Percentiles rank a stretch among this genome's conserved stretches.
These are phyloP conservation scores for Phytophthora boehmeriae DNA, from an alignment of 352 stramenopile genomes.

Conservation along the genomic window DNA sequence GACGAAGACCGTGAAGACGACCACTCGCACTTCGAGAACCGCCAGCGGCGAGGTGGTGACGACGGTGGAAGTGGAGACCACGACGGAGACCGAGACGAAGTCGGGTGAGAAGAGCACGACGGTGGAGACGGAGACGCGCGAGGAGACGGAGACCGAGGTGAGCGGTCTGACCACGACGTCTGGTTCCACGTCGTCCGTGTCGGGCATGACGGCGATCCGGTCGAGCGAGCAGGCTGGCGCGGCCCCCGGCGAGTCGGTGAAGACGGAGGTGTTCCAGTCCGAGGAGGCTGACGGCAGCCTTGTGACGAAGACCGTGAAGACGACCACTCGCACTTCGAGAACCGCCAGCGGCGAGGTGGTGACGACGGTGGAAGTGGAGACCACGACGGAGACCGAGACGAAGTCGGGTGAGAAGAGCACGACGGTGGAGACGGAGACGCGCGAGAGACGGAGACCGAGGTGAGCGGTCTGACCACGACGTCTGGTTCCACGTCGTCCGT, in stretches of 20 bases:
- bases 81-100: constrained; percentile 9
- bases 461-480: not conserved
- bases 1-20: constrained; percentile 12
- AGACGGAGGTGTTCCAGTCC: constrained; percentile 9
- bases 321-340: constrained; percentile 7
- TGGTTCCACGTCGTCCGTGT: not conserved
- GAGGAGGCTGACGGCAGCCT: constrained; percentile 8
- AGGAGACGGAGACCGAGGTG: constrained; percentile 7
- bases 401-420: constrained; percentile 8
- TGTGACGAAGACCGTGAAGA: constrained; percentile 15
- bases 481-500: not conserved
- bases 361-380: constrained; percentile 9
- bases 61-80: constrained; percentile 10
- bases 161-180: not conserved
- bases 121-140: constrained; percentile 8
- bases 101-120: constrained; percentile 10
- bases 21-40: constrained; percentile 5
- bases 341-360: constrained; percentile 6
- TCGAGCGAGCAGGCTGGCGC: constrained; percentile 1
- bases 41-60: constrained; percentile 6
- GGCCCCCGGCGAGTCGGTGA: constrained; percentile 8
- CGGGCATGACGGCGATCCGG: not conserved
- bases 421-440: constrained; percentile 10
- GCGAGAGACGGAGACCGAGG: constrained; percentile 7
- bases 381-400: constrained; percentile 8